These are phyloP conservation scores for Euphorbia peplus DNA, from an alignment of 345 rosid species.

Conservation along the genomic window DNA sequence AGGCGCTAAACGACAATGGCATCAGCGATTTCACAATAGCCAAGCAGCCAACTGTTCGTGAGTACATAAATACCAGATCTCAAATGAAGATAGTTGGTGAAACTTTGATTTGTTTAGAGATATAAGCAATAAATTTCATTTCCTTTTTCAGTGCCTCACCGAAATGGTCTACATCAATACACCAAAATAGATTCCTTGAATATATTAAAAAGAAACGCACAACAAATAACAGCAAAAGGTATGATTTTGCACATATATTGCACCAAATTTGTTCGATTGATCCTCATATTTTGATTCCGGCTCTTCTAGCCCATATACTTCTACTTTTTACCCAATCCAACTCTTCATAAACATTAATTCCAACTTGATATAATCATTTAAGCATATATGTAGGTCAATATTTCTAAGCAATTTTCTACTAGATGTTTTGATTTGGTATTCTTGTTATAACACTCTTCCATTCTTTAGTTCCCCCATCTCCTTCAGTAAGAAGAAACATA, in stretches of 20 bases:
- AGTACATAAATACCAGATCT: not conserved
- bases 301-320: not conserved
- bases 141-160: not conserved
- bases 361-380: not conserved
- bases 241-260: not conserved
- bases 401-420: not conserved
- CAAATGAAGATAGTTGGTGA: not conserved
- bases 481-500: not conserved
- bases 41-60: not conserved
- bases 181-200: not conserved
- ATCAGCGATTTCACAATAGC: conserved; percentile 9
- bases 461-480: not conserved
- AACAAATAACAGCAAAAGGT: not conserved
- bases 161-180: not conserved
- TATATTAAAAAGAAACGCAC: not conserved
- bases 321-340: not conserved
- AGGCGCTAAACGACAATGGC: not conserved
- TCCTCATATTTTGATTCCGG: not conserved
- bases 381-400: not conserved
- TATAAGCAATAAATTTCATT: not conserved
- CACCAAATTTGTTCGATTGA: not conserved
- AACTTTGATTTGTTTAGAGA: not conserved
- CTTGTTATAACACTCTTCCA: not conserved
- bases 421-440: not conserved
- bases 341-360: not conserved